A percentile compares a stretch with the other conserved stretches of the same genome.
These are phyloP conservation scores for Saccharomyces hybrid DNA, from an alignment of 1,139 yeast genomes.

Conservation along the genomic window DNA sequence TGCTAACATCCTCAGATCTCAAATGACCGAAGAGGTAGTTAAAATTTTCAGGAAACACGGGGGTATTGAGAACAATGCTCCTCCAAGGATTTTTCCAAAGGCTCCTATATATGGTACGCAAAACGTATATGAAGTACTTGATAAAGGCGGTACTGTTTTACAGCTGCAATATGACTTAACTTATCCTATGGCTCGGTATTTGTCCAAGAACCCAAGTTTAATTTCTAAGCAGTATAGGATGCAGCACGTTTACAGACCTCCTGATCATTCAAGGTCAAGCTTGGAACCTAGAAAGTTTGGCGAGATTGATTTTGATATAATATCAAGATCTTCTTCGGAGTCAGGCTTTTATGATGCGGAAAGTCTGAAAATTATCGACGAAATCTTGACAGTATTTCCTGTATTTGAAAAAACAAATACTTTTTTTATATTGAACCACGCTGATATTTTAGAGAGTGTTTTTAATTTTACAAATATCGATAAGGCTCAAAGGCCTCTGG, in stretches of 20 bases:
- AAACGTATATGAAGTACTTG: constrained; percentile 70
- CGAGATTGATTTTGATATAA: constrained; percentile 81
- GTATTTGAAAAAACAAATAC: constrained; percentile 51
- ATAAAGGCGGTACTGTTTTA: constrained; percentile 75
- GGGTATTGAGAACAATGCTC: constrained; percentile 63
- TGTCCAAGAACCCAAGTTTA: constrained; percentile 55
- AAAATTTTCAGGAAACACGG: constrained; percentile 72
- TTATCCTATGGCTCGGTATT: constrained; percentile 75
- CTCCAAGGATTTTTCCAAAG: constrained; percentile 67
- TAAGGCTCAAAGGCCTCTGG: constrained; percentile 58
- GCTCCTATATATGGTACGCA: constrained; percentile 61
- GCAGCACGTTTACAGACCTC: constrained; percentile 75
- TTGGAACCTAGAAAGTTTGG: constrained; percentile 72
- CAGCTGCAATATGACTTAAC: constrained; percentile 86
- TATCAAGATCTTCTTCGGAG: constrained; percentile 43
- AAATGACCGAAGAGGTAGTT: constrained; percentile 50
- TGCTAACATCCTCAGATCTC: constrained; percentile 32
- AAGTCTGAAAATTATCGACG: constrained; percentile 72
- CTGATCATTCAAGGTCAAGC: constrained; percentile 41
- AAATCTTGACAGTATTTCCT: constrained; percentile 56
- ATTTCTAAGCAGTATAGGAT: constrained; percentile 54
- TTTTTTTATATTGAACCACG: constrained; percentile 63
- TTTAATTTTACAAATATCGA: constrained; percentile 73
- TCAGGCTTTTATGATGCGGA: constrained; percentile 72
- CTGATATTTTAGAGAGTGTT: constrained; percentile 65